Base-by-base conservation (phyloP, 2,329 filamentous ascomycete genomes). In the Diaporthe sp. region DNA sequence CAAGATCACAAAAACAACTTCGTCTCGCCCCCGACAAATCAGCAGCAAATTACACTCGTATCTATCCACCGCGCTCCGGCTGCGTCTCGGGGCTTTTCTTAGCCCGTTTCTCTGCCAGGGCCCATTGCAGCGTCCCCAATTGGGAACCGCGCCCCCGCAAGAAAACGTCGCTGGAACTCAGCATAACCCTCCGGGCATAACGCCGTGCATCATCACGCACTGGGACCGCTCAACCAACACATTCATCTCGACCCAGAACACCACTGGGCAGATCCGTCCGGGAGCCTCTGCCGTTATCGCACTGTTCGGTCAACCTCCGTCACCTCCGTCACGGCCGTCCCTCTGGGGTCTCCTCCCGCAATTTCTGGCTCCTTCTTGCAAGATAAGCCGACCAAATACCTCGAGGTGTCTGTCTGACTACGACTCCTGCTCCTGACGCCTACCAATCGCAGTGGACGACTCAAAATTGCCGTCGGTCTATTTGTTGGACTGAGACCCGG, bases 281-380 rank as follows among this genome's bases (percentile, higher is more conserved):
- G 57, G 25, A 60, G 39, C 15, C 5, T 72, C 15, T 72, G 67
- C 58, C 60, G 58, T 39, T 58, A 75, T 72, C 67, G 72, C 67
- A 68, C 37, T 15, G n/a, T 46, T 75, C 75, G 72, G 75, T 31
- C 75, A 76, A 75, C 70, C 34, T 75, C 75, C 75, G 75, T 44
- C 57, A 70, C 42, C 60, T 68, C 34, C 10, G 75, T 44, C 57
- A 70, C 42, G 58, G 68, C 25, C 10, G 37, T 76, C 44, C 28
- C 25, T 55, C 39, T 37, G 60, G 15, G 44, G 17, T 68, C 15
- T 39, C 58, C 61, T 61, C 42, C 49, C 53, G 72, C 65, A 72
- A 68, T 55, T 49, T 73, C 44, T 46, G 28, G 51, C 44, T 37
- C 22, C 31, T 28, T 62, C 28, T 31, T 55, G 28, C 44, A 34